phyloP scores from a whole-genome alignment of 805 yeast species.

The Starmerella cellae region DNA sequence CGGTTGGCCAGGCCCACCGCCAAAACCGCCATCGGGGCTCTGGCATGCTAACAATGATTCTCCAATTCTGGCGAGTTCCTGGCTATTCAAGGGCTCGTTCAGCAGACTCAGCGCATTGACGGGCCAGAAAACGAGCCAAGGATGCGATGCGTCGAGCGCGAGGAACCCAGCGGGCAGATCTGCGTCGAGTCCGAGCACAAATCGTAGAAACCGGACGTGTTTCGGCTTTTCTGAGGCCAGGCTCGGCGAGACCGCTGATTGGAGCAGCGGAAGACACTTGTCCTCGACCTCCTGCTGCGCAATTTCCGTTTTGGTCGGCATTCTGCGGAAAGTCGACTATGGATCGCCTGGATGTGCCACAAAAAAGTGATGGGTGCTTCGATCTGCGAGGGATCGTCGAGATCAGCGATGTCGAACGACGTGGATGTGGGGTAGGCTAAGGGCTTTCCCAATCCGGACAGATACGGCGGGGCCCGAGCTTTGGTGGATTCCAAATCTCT shows the following conservation, averaged over 20 bases:
- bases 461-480: too few species aligned
- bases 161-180: conserved; percentile 40
- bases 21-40: conserved; percentile 49
- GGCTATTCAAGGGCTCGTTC: conserved; percentile 25
- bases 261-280: conserved; percentile 13
- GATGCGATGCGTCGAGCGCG: conserved; percentile 73
- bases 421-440: too few species aligned
- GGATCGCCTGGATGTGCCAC: too few species aligned
- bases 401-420: too few species aligned
- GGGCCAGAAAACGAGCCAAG: conserved; percentile 86
- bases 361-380: too few species aligned
- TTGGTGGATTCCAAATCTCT: too few species aligned
- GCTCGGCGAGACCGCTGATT: conserved; percentile 2
- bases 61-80: conserved; percentile 20
- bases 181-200: conserved; percentile 24
- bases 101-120: conserved; percentile 40
- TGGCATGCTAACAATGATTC: conserved; percentile 27
- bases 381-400: too few species aligned
- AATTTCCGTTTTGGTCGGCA: conserved; percentile 5
- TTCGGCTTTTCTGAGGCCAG: not conserved
- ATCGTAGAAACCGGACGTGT: conserved; percentile 36
- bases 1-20: conserved; percentile 72
- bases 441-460: too few species aligned
- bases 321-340: too few species aligned
- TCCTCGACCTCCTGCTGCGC: conserved; percentile 15